Evolutionary conservation across 495 filamentous ascomycete genomes (phyloP).

Genomic region (Cercophora scortea): DNA sequence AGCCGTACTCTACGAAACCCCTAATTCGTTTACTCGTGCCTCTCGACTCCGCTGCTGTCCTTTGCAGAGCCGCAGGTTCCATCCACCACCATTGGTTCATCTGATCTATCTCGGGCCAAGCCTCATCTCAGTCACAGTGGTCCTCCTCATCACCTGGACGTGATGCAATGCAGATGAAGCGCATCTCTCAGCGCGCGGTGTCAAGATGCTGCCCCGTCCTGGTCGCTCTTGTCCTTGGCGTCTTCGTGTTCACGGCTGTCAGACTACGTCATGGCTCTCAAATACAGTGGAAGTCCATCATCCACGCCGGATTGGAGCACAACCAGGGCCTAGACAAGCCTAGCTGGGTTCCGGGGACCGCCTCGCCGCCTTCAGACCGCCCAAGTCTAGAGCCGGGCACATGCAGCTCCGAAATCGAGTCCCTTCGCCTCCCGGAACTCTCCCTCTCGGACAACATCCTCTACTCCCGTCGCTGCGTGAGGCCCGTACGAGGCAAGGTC

Average conservation of each 20-base stretch:
- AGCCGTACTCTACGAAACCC: too few species aligned
- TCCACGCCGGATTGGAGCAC: not conserved
- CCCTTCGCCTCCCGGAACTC: constrained; percentile 18
- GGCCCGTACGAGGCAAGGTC: constrained; percentile 14
- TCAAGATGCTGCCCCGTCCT: constrained; percentile 13
- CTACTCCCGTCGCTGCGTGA: constrained; percentile 32
- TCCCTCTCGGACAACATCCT: constrained; percentile 26
- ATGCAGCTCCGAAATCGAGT: constrained; percentile 13
- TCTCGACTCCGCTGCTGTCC: too few species aligned
- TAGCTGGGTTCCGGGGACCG: too few species aligned
- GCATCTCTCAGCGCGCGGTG: constrained; percentile 8
- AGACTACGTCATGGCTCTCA: constrained; percentile 12
- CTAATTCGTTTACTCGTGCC: too few species aligned
- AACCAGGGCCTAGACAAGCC: not conserved
- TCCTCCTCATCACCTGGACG: not conserved
- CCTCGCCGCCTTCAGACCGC: not conserved
- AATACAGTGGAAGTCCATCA: constrained; percentile 2
- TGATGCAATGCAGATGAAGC: constrained; percentile 8
- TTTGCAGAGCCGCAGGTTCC: not conserved
- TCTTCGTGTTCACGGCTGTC: constrained; percentile 9
- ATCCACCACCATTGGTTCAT: not conserved
- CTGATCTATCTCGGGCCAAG: too few species aligned
- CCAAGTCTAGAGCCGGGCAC: constrained; percentile 2
- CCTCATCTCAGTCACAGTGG: not conserved
- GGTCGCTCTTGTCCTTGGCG: constrained; percentile 5